Percentiles rank a stretch among this genome's conserved stretches.
Conservation (phyloP, 1,139 yeast species). For the Geotrichum australiense region DNA sequence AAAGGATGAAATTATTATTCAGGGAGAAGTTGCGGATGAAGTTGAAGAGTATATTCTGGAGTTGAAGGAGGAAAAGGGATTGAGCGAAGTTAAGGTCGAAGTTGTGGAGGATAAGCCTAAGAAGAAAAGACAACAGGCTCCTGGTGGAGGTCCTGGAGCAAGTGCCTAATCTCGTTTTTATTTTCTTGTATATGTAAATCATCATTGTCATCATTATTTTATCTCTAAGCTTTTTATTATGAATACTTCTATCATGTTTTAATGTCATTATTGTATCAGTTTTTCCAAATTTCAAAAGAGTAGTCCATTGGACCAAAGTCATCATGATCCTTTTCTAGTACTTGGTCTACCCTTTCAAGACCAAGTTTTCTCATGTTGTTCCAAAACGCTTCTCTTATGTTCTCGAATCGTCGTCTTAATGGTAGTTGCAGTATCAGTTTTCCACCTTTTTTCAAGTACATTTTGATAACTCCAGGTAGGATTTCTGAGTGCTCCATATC, state of each 20-base stretch:
- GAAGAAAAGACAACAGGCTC: slow-evolving; percentile 43
- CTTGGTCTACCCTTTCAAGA: slow-evolving; percentile 23
- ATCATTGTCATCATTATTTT: neutral
- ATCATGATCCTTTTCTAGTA: slow-evolving; percentile 60
- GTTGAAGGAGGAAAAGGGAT: slow-evolving; percentile 72
- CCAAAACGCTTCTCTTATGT: slow-evolving; percentile 60
- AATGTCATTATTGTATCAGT: too few relatives aligned
- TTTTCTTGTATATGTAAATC: neutral
- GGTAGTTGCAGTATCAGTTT: slow-evolving; percentile 55
- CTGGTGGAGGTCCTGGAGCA: too few relatives aligned
- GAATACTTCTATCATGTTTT: too few relatives aligned
- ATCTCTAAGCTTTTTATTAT: too few relatives aligned
- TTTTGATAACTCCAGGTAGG: slow-evolving; percentile 52
- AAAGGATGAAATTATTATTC: slow-evolving; percentile 84
- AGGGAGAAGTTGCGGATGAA: slow-evolving; percentile 93
- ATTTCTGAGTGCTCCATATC: slow-evolving; percentile 72
- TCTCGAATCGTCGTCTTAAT: slow-evolving; percentile 55
- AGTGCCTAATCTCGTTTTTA: too few relatives aligned
- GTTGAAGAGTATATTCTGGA: slow-evolving; percentile 71
- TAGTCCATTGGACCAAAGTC: slow-evolving; percentile 77
- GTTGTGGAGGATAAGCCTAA: slow-evolving; percentile 75
- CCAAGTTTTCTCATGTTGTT: slow-evolving; percentile 35
- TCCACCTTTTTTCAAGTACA: slow-evolving; percentile 42
- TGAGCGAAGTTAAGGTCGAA: slow-evolving; percentile 80
- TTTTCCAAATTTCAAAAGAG: slow-evolving; percentile 31